Conservation (phyloP, 108 stramenopile species). For the Cyclotella choctawhatcheeana region DNA sequence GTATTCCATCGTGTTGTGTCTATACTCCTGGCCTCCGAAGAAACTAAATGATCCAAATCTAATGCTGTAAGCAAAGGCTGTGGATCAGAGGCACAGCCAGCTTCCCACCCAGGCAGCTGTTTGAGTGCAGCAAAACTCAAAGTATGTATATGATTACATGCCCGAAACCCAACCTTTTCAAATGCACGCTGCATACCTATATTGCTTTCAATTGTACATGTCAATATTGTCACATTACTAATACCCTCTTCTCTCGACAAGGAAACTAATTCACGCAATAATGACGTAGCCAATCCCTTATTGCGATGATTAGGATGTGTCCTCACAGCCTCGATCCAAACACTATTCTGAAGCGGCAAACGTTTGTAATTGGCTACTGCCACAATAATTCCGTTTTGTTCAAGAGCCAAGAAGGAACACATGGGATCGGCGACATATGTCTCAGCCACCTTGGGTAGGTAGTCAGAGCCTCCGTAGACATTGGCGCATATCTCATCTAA, state of each 20-base stretch:
- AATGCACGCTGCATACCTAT: conserved; percentile 39
- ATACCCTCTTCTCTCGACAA: conserved; percentile 23
- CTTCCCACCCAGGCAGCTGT: conserved; percentile 41
- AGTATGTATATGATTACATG: conserved; percentile 26
- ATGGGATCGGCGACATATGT: conserved; percentile 29
- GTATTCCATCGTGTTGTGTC: conserved; percentile 31
- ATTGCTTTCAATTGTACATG: conserved; percentile 52
- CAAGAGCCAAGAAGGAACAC: conserved; percentile 45
- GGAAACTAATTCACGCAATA: conserved; percentile 26
- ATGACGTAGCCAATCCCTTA: conserved; percentile 34
- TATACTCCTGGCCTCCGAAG: conserved; percentile 19
- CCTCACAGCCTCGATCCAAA: conserved; percentile 54
- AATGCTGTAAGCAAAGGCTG: conserved; percentile 36
- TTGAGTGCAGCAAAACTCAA: conserved; percentile 23
- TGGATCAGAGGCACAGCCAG: neutral
- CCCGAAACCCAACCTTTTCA: conserved; percentile 37
- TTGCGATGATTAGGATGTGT: conserved; percentile 47
- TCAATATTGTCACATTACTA: conserved; percentile 17
- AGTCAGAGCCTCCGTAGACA: conserved; percentile 39
- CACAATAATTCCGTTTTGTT: conserved; percentile 11
- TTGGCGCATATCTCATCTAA: conserved; percentile 49
- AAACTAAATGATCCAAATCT: conserved; percentile 30
- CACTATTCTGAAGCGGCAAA: conserved; percentile 37
- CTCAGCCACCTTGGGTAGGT: conserved; percentile 45
- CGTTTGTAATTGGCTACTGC: conserved; percentile 51